These are phyloP conservation scores for Hemileccinum rubropunctum DNA, from an alignment of 768 basidiomycete genomes.

Conservation along the genomic window DNA sequence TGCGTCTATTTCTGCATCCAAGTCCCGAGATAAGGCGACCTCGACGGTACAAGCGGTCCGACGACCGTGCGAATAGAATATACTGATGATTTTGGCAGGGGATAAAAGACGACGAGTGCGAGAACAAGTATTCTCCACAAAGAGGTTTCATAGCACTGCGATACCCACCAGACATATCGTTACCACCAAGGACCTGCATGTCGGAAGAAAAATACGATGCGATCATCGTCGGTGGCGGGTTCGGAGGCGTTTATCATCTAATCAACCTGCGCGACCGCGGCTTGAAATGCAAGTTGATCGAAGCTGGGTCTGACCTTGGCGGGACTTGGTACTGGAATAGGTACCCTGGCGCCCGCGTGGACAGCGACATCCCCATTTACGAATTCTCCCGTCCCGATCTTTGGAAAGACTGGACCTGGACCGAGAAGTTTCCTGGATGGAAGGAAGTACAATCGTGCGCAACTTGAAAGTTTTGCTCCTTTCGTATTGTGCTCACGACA, in stretches of 20 bases:
- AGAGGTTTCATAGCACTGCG: too few species aligned
- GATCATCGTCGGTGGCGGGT: constrained; percentile 11
- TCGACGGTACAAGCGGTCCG: too few species aligned
- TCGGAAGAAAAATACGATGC: constrained; percentile 4
- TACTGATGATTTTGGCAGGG: too few species aligned
- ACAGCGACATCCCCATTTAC: not conserved
- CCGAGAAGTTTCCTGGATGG: constrained; percentile 7
- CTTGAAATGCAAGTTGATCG: constrained; percentile 8
- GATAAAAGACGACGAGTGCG: too few species aligned
- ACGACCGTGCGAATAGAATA: too few species aligned
- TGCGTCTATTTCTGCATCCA: too few species aligned
- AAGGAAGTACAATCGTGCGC: constrained; percentile 11
- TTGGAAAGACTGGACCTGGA: too few species aligned
- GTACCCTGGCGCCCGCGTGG: constrained; percentile 10
- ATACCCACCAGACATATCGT: too few species aligned
- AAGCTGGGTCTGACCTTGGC: not conserved
- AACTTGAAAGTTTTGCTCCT: not conserved
- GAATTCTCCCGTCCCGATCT: too few species aligned
- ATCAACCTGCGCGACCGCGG: constrained; percentile 7
- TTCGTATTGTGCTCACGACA: not conserved
- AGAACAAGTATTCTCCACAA: too few species aligned
- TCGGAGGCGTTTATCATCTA: constrained; percentile 8
- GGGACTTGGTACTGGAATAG: constrained; percentile 8
- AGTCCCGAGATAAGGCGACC: too few species aligned
- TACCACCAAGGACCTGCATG: not conserved